Base-by-base conservation (phyloP, 2,329 filamentous ascomycete species). In the Fusarium citri region DNA sequence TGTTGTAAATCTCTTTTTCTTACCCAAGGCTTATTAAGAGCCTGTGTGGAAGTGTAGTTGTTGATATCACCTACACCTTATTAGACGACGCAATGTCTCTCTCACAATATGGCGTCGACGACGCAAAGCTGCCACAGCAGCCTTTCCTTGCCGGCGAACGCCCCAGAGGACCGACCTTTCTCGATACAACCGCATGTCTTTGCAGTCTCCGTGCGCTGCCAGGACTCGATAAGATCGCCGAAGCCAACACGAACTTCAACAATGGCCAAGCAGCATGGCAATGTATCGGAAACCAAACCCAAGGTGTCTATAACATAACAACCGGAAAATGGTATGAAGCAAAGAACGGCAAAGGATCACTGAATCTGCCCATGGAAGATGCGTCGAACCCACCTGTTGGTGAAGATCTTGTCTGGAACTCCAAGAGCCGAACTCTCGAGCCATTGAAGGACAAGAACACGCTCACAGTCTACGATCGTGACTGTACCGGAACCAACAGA, bases 231-330 rank as follows among this genome's bases (percentile, higher is more conserved):
- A 55, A 49, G 12, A 16, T 55, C 68, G 23, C 56, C 64, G 14
- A 72, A 56, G 53, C 34, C 18, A 53, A 51, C 14, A 14, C 23
- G 15, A 55, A 25, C 28, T 66, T 61, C 14, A 26, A 69, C 30
- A 34, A 56, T 15, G 55, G 59, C 8, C 51, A 69, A 26, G 72
- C 74, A 14, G 74, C 76, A n/a, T 84, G 82, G 82, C 81, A 82
- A 62, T 84, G 82, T 64, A 80, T 83, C 30, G 82, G 82, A 15
- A 82, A 83, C 61, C 82, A 83, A 65, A 83, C 80, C 0, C 72
- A 82, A 45, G 77, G 76, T 3, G 76, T 82, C 2, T 82, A 82
- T 55, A 65, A 61, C 4, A 74, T 74, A 20, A 80, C 71, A 22
- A 77, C 72, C 5, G 82, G 82, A 7, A 83, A 83, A 61, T 84